Evolutionary conservation across 352 stramenopile species (phyloP), one percentile per base, ranked within the genome.

Genomic region (Globisporangium emineosum): DNA sequence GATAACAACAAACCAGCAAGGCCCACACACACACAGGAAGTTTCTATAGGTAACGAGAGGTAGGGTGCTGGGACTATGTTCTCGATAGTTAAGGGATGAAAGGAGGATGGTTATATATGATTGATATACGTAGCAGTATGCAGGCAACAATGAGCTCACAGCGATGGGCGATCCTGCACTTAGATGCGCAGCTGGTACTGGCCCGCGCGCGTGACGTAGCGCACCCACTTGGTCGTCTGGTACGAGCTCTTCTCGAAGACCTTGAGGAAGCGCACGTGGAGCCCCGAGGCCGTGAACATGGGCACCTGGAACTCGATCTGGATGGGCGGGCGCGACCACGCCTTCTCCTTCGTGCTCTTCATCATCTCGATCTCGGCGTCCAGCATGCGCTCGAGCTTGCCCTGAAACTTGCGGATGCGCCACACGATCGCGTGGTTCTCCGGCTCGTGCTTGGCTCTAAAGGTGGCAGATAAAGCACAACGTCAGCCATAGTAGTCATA

Each of bases 191-290:
- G 93, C 76, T 99, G 95, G 78, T 99, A 99, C 67, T 97, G 90
- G 6, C 97, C 97, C 2, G 97, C 97, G 60, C 98, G 97, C 17
- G 97, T 98, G 68, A 99, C 97, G 77, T 99, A 99, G 72, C 96
- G 93, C 35, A 99, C 97, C 97, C 97, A 99, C 83, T 98, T 97
- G 74, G 96, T 98, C 23, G 95, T 98, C 65, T 97, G 88, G 80
- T 99, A 99, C 42, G 94, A 98, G 68, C 90, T 98, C 82, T 99
- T 99, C 73, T 99, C 97, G 66, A 98, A 99, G 2, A 99, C 97
- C 72, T 98, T 98, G 66, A 99, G 89, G 81, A 99, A 99, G 37
- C 96, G 93, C 57, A 99, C 97, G 74, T 99, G 94, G 9, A 99
- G 88, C 10, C 97, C 97, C 33, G 94, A 99, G 8, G 94, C 88